Evolutionary conservation across 2,329 filamentous ascomycete species (phyloP), one percentile per base, ranked within the genome.

Genomic region (Raffaelea ambrosiae): DNA sequence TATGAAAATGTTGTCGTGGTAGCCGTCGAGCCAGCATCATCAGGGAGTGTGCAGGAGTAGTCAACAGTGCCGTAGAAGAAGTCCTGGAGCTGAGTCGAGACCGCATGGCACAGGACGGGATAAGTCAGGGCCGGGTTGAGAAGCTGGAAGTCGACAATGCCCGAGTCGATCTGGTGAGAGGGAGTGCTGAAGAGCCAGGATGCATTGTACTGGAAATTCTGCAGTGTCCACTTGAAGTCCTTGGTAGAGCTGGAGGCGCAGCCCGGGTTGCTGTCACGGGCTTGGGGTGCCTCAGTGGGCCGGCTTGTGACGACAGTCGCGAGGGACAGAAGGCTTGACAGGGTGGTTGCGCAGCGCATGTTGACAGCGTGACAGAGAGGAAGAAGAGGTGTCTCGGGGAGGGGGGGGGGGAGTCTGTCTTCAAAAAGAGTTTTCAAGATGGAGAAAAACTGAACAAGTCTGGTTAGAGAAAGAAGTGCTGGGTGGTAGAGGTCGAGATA

Each of bases 171-270:
- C 53, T 76, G 71, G 61, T 77, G 74, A 3, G 73, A 63, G 0
- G 74, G 73, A 2, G 71, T 76, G 16, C 64, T 65, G 64, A 74
- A 76, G 57, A 63, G 59, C 58, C 70, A 73, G 11, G 62, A 66
- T n/a, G 67, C 67, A 58, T 72, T 67, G 64, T 65, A 77, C 58
- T 69, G 65, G 50, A 78, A 73, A 58, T 62, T 57, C 41, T 62
- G 53, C 40, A 76, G 54, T 1, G 57, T 60, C 71, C 73, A 77
- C 5, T 49, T 29, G 50, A 69, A 68, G 51, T 56, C 39, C 35
- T 52, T 47, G 46, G 64, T 60, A 1, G 68, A 66, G 14, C 53
- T 49, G 5, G 56, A 50, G 21, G 59, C 57, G 55, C 67, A 70
- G 39, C 61, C 61, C 1, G 57, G 48, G 42, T 55, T 48, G 48